Conservation (phyloP, 371 early-diverging fungal species). For the Coemansia sp. region DNA sequence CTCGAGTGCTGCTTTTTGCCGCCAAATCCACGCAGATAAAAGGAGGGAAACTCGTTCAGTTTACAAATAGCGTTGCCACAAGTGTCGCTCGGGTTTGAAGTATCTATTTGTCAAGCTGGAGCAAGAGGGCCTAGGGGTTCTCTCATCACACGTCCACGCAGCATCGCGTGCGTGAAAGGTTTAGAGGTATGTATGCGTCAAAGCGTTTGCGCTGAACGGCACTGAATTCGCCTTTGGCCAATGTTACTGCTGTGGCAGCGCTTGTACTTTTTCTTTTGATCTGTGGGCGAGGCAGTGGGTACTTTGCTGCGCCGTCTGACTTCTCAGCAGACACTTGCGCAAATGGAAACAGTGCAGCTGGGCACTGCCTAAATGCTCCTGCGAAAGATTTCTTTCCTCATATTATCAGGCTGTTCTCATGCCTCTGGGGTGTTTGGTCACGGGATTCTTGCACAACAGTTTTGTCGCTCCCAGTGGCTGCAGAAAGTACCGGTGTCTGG, state of each 20-base stretch:
- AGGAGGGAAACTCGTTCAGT: neutral
- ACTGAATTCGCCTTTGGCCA: neutral
- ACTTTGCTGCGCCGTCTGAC: neutral
- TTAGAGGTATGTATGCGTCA: constrained; percentile 12
- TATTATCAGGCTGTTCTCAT: neutral
- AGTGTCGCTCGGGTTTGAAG: neutral
- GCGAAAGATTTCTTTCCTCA: neutral
- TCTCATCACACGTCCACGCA: constrained; percentile 6
- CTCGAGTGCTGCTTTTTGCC: neutral
- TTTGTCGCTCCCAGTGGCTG: neutral
- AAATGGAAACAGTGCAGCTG: neutral
- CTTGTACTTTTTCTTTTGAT: neutral
- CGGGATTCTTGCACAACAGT: constrained; percentile 3
- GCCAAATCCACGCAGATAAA: neutral
- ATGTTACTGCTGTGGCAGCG: neutral
- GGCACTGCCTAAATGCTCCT: neutral
- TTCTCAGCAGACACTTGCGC: neutral
- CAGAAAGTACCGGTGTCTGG: neutral
- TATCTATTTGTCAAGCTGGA: constrained; percentile 8
- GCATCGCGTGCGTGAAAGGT: constrained; percentile 13
- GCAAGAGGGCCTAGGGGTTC: constrained; percentile 6
- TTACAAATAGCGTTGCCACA: neutral
- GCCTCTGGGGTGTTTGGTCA: neutral
- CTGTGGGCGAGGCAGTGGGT: neutral
- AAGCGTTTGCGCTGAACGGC: neutral